Evolutionary conservation across 2,329 filamentous ascomycete species (phyloP).

Genomic region (Neonectria sp.): DNA sequence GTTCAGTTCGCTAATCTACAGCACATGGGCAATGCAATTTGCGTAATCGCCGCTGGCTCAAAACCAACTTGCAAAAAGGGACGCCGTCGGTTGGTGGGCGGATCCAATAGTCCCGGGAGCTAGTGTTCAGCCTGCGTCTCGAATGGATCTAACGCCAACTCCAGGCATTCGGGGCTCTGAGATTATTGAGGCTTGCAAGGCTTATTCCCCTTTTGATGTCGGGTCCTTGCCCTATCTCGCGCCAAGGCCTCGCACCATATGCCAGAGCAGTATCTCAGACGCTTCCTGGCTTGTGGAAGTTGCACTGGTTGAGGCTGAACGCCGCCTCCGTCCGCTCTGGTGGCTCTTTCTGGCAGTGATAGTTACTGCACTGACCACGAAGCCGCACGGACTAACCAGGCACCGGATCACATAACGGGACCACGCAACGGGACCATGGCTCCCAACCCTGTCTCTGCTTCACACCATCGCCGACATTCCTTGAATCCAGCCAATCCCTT

Average conservation of each 20-base stretch:
- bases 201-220: conserved; percentile 18
- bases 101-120: conserved; percentile 43
- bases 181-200: conserved; percentile 1
- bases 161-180: conserved; percentile 5
- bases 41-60: conserved; percentile 17
- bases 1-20: not conserved
- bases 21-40: not conserved
- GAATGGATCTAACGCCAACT: conserved; percentile 14
- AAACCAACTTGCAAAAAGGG: conserved; percentile 6
- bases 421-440: not conserved
- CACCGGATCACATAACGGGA: conserved; percentile 3
- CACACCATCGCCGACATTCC: conserved; percentile 7
- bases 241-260: not conserved
- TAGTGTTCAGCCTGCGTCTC: conserved; percentile 25
- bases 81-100: not conserved
- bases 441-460: conserved; percentile 5
- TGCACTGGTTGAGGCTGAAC: conserved; percentile 15
- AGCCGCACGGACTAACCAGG: not conserved
- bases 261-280: not conserved
- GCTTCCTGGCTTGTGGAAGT: conserved; percentile 25
- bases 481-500: conserved; percentile 2
- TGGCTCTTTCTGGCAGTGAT: not conserved
- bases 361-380: not conserved
- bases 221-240: conserved; percentile 2
- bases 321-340: conserved; percentile 1